phyloP scores from a whole-genome alignment of 1,284 basidiomycete species.

The Sanghuangporus sanghuang region DNA sequence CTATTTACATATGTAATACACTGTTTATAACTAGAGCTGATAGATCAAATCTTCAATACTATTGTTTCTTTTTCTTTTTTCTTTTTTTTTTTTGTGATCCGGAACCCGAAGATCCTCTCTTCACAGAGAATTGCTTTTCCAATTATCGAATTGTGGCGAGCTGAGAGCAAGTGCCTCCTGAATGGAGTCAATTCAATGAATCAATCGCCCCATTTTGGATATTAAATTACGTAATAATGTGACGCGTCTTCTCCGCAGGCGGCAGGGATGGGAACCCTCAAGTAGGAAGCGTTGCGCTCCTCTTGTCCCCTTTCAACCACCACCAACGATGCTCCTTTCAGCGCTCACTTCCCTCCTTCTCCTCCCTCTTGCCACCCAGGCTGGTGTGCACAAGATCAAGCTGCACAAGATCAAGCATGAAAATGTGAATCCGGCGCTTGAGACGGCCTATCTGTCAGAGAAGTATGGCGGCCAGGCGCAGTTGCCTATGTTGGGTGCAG shows the following conservation, averaged over 20 bases:
- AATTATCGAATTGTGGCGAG: too few species aligned
- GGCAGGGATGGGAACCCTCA: not conserved
- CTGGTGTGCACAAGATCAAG: constrained; percentile 77
- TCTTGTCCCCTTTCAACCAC: constrained; percentile 27
- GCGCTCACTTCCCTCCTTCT: constrained; percentile 53
- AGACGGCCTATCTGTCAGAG: constrained; percentile 79
- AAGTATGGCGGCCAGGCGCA: constrained; percentile 75
- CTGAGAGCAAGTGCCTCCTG: too few species aligned
- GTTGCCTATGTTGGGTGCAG: constrained; percentile 66
- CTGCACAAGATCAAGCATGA: constrained; percentile 75
- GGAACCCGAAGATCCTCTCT: too few species aligned
- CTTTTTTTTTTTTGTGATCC: too few species aligned
- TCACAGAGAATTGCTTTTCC: too few species aligned
- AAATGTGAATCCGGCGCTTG: constrained; percentile 58
- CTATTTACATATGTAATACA: too few species aligned
- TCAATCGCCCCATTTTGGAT: not conserved
- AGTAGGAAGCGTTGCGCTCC: not conserved
- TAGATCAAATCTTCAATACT: too few species aligned
- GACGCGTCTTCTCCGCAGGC: constrained; percentile 9
- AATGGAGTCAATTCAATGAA: too few species aligned
- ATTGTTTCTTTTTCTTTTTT: too few species aligned
- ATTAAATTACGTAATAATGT: not conserved
- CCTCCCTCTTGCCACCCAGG: constrained; percentile 65
- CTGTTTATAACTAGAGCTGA: too few species aligned
- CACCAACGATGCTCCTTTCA: constrained; percentile 62